These are phyloP conservation scores for Colletotrichum destructivum DNA, from an alignment of 2,329 filamentous ascomycete species.

Conservation along the genomic window DNA sequence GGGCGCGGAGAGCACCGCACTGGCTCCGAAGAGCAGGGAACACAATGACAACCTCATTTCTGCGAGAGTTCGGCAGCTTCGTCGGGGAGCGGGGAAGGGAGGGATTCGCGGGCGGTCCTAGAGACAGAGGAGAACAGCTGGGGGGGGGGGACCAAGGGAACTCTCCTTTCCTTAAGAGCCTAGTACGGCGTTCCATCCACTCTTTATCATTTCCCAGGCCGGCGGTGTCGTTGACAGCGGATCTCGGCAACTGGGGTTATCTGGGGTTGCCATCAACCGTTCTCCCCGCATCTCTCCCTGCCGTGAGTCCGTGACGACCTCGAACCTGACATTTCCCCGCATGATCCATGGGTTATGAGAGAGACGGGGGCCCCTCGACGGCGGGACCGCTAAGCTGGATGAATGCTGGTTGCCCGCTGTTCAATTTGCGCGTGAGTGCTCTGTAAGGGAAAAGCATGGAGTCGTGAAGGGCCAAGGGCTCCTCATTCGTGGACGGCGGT, in stretches of 20 bases:
- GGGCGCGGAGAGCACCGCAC: constrained; percentile 9
- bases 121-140: background rate
- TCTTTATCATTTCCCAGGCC: background rate
- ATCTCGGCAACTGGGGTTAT: constrained; percentile 28
- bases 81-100: too few species aligned
- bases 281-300: constrained; percentile 17
- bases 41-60: constrained; percentile 14
- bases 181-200: background rate
- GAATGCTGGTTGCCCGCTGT: background rate
- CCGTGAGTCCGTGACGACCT: background rate
- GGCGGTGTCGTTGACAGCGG: constrained; percentile 12
- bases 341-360: background rate
- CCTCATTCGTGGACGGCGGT: constrained; percentile 27
- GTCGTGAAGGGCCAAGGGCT: background rate
- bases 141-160: background rate
- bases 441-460: background rate
- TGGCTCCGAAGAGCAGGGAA: constrained; percentile 14
- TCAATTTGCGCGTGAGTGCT: background rate
- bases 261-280: constrained; percentile 5
- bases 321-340: constrained; percentile 29
- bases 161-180: background rate
- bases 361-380: background rate
- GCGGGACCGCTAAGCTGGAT: constrained; percentile 36
- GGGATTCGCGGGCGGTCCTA: too few species aligned
- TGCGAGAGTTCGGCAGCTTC: background rate